phyloP scores from a whole-genome alignment of 2,329 filamentous ascomycete genomes.

The Helminthosporium solani region DNA sequence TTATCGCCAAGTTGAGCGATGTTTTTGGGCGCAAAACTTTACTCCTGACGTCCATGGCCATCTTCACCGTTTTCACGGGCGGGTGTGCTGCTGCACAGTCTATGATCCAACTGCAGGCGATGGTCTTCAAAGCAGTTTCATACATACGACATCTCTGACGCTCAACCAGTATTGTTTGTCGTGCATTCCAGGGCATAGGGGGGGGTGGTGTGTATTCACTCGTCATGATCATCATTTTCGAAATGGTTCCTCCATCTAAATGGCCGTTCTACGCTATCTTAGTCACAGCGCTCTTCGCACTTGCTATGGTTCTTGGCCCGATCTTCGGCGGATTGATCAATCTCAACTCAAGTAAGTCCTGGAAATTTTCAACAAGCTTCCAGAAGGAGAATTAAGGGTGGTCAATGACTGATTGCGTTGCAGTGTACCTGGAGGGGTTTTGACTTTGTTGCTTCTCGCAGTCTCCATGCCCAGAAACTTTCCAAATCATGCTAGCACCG shows the following conservation, averaged over 20 bases:
- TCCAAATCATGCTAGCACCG: no score
- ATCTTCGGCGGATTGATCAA: constrained; percentile 19
- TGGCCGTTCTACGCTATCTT: constrained; percentile 13
- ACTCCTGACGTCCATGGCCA: background rate
- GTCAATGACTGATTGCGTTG: no score
- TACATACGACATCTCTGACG: no score
- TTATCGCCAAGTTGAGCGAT: constrained; percentile 38
- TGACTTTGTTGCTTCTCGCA: no score
- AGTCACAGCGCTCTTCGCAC: background rate
- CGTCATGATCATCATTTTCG: background rate
- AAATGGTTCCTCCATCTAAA: background rate
- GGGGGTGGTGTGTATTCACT: background rate
- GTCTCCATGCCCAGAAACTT: no score
- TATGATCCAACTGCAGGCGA: background rate
- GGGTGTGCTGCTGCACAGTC: constrained; percentile 35
- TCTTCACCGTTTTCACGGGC: constrained; percentile 31
- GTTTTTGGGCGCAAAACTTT: constrained; percentile 30
- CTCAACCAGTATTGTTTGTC: background rate
- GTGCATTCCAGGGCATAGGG: constrained; percentile 2
- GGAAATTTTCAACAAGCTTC: no score
- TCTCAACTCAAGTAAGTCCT: background rate
- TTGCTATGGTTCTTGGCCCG: constrained; percentile 40
- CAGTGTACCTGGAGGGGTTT: no score
- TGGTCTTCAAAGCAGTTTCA: no score
- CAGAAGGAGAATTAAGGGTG: no score